Base-by-base conservation (phyloP, 2,329 filamentous ascomycete species). In the Gnomoniopsis sp. region DNA sequence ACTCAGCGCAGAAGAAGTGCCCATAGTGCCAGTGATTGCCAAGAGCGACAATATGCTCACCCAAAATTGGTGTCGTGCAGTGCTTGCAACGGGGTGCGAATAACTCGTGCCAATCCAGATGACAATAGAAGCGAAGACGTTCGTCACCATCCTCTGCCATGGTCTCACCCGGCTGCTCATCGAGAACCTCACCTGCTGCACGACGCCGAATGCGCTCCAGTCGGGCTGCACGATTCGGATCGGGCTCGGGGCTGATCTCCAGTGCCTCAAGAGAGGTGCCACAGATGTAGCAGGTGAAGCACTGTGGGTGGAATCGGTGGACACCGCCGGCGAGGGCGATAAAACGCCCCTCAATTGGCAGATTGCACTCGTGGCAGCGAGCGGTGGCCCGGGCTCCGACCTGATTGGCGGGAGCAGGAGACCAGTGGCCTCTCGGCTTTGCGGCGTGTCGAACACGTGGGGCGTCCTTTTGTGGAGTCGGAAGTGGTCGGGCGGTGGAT, bases 1-100 rank as follows among this genome's bases (percentile, higher is more conserved):
- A 99, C 79, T 99, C 92, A 46, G 95, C 95, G 70, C 95, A 99
- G 82, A 99, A 99, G 77, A 99, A 99, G 75, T 99, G 95, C 0
- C 95, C 95, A 55, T 90, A 90, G 72, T 99, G 95, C 90, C 91
- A 99, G 75, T 96, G 92, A n/a, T 88, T 85, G 1, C 95, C 95
- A 58, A 96, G 91, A 1, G 95, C 95, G 15, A 97, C 88, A 34
- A 97, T 88, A 65, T 98, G 91, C 74, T 98, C 93, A 46, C 93
- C 93, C 65, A 98, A 87, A 68, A 99, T 99, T 3, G 95, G 93
- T 8, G 95, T 99, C 72, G 89, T 92, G 83, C 95, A 99, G 72
- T 90, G 92, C 76, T 95, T 95, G 81, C 95, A 99, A 46, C 91
- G 87, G 4, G 95, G 95, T 34, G 90, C 92, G 74, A 91, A 99